phyloP scores from a whole-genome alignment of 164 flowering plant genomes.

The Litsea cubeba region DNA sequence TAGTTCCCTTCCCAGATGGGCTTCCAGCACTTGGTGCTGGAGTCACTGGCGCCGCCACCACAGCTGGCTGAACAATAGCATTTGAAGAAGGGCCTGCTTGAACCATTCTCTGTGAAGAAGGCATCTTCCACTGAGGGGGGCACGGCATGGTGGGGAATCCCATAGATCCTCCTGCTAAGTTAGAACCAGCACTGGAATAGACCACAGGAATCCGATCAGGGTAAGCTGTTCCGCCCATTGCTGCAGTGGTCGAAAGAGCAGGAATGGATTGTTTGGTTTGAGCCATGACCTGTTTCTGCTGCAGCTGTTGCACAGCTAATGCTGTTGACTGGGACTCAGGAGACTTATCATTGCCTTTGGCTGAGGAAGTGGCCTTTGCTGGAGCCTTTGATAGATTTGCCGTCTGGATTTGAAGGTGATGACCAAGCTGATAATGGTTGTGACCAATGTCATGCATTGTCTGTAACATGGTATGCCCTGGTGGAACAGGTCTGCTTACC shows the following conservation, averaged over 20 bases:
- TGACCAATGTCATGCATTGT: conserved; percentile 4
- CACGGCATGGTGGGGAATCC: conserved; percentile 8
- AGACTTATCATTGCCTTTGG: conserved; percentile 2
- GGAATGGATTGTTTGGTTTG: conserved; percentile 3
- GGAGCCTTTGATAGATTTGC: conserved; percentile 10
- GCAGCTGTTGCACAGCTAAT: conserved; percentile 3
- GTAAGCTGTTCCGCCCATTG: conserved; percentile 1
- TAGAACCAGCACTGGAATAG: conserved; percentile 5
- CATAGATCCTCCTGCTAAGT: conserved; percentile 9
- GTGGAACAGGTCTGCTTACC: conserved; percentile 2
- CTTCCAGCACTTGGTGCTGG: conserved; percentile 3
- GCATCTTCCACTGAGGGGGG: conserved; percentile 8
- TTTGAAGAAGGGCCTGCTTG: conserved; percentile 3
- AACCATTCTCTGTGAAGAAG: conserved; percentile 3
- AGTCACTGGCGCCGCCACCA: neutral
- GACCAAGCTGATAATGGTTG: conserved; percentile 6
- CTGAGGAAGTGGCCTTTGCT: conserved; percentile 1
- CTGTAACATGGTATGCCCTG: conserved; percentile 11
- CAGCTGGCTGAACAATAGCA: neutral
- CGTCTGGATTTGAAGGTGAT: neutral
- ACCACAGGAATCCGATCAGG: conserved; percentile 3
- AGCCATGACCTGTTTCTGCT: conserved; percentile 10
- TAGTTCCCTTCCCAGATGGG: neutral
- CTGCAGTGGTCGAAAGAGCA: neutral
- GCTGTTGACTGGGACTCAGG: conserved; percentile 8